A percentile compares a stretch with the other conserved stretches of the same genome.
Evolutionary conservation across 192 early-diverging fungal species (phyloP).

Genomic region (Coemansia sp.): DNA sequence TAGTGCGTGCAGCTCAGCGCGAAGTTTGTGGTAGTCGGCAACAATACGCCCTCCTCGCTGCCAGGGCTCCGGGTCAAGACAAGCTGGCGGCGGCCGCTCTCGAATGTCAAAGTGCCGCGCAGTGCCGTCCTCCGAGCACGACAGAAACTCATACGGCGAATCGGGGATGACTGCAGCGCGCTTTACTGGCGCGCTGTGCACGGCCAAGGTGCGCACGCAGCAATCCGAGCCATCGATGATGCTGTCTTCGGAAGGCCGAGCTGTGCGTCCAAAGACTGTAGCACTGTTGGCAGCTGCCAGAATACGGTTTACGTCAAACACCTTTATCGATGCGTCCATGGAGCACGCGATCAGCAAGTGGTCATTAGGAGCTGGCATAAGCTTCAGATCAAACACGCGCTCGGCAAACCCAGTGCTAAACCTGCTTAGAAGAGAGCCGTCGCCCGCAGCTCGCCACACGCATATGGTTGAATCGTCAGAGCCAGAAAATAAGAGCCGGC

Average conservation of each 20-base stretch:
- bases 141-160: conserved; percentile 59
- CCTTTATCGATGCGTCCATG: conserved; percentile 61
- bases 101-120: conserved; percentile 66
- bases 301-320: conserved; percentile 54
- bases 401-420: conserved; percentile 66
- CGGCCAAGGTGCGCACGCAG: conserved; percentile 53
- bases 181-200: conserved; percentile 59
- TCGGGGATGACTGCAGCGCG: conserved; percentile 49
- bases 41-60: conserved; percentile 19
- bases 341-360: conserved; percentile 65
- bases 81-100: conserved; percentile 13
- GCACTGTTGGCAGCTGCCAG: conserved; percentile 10
- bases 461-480: conserved; percentile 66
- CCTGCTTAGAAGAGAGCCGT: conserved; percentile 39
- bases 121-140: conserved; percentile 64
- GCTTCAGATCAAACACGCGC: conserved; percentile 79
- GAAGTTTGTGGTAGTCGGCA: conserved; percentile 54
- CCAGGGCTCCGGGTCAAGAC: neutral
- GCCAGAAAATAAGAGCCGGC: conserved; percentile 60
- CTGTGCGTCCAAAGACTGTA: neutral
- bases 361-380: conserved; percentile 64
- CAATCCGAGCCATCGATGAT: conserved; percentile 11
- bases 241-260: neutral
- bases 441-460: conserved; percentile 57
- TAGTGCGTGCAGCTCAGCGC: conserved; percentile 57